Evolutionary conservation across 2,329 filamentous ascomycete genomes (phyloP).

Genomic region (Ceratocystis ficicola): DNA sequence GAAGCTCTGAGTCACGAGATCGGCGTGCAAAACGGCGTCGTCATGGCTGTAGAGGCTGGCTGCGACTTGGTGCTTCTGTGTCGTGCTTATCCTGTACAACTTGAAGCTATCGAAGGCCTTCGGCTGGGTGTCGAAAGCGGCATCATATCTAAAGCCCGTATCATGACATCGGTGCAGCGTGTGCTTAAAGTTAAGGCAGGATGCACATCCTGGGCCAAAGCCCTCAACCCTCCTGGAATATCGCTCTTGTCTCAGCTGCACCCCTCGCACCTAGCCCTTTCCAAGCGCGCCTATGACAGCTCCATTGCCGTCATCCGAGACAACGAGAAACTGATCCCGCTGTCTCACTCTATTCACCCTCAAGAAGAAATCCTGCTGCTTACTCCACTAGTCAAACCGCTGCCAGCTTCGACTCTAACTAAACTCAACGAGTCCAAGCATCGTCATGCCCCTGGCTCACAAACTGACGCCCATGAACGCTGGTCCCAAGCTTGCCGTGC

Average conservation of each 20-base stretch:
- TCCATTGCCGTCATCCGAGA: constrained; percentile 91
- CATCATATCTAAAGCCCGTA: constrained; percentile 68
- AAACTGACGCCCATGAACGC: constrained; percentile 13
- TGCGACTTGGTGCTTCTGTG: constrained; percentile 87
- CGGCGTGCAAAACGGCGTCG: constrained; percentile 89
- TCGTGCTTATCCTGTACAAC: constrained; percentile 73
- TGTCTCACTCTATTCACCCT: constrained; percentile 67
- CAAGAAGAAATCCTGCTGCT: constrained; percentile 82
- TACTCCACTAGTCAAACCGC: constrained; percentile 78
- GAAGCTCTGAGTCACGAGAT: constrained; percentile 90
- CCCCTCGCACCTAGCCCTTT: constrained; percentile 67
- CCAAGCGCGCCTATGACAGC: constrained; percentile 74
- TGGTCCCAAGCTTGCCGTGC: constrained; percentile 27
- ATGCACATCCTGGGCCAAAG: constrained; percentile 83
- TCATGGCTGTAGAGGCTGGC: constrained; percentile 94
- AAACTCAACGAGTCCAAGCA: constrained; percentile 28
- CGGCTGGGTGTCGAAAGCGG: constrained; percentile 83
- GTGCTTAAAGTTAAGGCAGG: constrained; percentile 70
- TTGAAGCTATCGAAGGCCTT: constrained; percentile 81
- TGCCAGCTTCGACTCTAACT: constrained; percentile 79
- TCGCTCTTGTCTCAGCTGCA: constrained; percentile 68
- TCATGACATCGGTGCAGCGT: constrained; percentile 66
- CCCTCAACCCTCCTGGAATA: constrained; percentile 74
- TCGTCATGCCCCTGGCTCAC: background rate
- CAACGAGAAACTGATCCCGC: constrained; percentile 69